Conservation (phyloP, 1,139 yeast genomes). For the Nakaseomyces bracarensis region DNA sequence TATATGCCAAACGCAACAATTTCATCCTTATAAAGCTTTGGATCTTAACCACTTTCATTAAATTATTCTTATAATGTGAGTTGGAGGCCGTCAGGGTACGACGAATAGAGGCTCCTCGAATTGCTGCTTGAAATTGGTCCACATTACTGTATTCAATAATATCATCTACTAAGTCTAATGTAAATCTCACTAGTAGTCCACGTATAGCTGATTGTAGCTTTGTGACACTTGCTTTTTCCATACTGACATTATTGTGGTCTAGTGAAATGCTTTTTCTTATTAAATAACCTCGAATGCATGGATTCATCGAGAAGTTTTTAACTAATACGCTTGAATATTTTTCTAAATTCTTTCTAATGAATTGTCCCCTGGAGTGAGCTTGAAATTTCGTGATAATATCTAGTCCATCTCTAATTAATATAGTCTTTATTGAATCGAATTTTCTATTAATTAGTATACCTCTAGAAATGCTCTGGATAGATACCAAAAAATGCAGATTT, state of each 20-base stretch:
- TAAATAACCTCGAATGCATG: constrained; percentile 25
- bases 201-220: constrained; percentile 37
- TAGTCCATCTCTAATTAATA: not conserved
- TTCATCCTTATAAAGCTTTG: constrained; percentile 69
- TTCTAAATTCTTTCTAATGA: not conserved
- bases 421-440: not conserved
- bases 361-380: not conserved
- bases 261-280: constrained; percentile 11
- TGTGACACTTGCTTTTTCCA: constrained; percentile 21
- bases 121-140: constrained; percentile 34
- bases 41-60: constrained; percentile 53
- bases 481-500: not conserved
- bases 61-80: constrained; percentile 47
- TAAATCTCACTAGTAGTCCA: constrained; percentile 44
- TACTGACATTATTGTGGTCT: not conserved
- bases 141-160: constrained; percentile 39
- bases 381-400: not conserved
- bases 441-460: not conserved
- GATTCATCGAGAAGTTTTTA: not conserved
- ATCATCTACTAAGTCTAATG: constrained; percentile 42
- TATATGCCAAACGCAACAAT: constrained; percentile 66
- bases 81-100: constrained; percentile 34
- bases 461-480: not conserved
- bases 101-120: constrained; percentile 33
- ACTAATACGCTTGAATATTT: not conserved